Base-by-base conservation (phyloP, 768 basidiomycete genomes). In the Holtermannia corniformis region DNA sequence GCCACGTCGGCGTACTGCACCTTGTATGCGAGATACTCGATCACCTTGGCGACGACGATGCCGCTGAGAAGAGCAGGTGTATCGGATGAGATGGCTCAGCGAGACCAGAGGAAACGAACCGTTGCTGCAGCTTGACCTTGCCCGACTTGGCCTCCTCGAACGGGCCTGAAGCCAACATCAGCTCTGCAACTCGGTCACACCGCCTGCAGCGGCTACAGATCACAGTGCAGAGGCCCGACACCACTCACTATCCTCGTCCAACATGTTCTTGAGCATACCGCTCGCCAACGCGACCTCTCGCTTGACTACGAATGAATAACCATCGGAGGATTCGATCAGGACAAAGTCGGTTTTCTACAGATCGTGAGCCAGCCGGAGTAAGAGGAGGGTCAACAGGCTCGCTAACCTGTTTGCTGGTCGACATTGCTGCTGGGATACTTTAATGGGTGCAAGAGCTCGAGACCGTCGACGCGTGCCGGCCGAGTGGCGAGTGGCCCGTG, bases 1-100 rank as follows among this genome's bases (percentile, higher is more conserved):
- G 79, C 80, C 1, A 75, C 76, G n/a, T 78, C 78, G 56, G 84
- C 81, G 66, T 87, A 89, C 55, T 88, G 78, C 0, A 81, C 76
- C 73, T 86, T 91, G 77, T 85, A 91, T 26, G 80, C 76, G 75
- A 93, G 86, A 67, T 89, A 95, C 71, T 96, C 91, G 41, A 88
- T 78, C 49, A 93, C 76, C 66, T 88, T 91, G 73, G 91, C 87
- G 1, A 87, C 80, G 28, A 93, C 82, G 22, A 84, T 78, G 1
- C 75, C 78, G 24, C 78, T 78, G 61, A 11, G 54, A n/a, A n/a
- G n/a, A n/a, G n/a, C n/a, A n/a, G n/a, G n/a, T n/a, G n/a, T n/a
- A n/a, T 44, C 13, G 21, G 32, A 23, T 46, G 50, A 52, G 44
- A 40, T 48, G 19, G 16, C 45, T 11, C 20, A 41, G n/a, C 11